Percentiles rank a stretch among this genome's conserved stretches.
These are phyloP conservation scores for Boechera divaricarpa DNA, from an alignment of 345 rosid genomes.

Conservation along the genomic window DNA sequence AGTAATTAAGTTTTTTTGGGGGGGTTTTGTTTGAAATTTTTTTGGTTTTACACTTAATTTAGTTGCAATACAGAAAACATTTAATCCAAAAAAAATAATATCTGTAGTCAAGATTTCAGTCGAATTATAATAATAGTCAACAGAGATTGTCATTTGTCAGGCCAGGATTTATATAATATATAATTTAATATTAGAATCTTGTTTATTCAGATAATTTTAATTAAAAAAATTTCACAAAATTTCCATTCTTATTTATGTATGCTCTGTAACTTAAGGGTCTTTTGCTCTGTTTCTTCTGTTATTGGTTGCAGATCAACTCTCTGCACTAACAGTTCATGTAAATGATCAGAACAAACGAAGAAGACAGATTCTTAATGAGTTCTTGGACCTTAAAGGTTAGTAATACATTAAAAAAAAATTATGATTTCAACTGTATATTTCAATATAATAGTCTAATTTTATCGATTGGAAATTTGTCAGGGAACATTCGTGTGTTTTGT, in stretches of 20 bases:
- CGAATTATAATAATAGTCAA: not conserved
- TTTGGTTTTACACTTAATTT: not conserved
- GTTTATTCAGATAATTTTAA: not conserved
- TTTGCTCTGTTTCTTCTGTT: conserved; percentile 21
- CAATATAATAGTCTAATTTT: not conserved
- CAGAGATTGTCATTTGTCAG: not conserved
- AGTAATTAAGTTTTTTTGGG: no score
- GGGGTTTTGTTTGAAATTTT: no score
- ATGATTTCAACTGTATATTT: not conserved
- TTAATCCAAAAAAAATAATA: not conserved
- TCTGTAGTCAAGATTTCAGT: conserved; percentile 17
- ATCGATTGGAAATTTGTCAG: conserved; percentile 38
- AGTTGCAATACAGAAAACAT: not conserved
- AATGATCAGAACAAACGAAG: conserved; percentile 62
- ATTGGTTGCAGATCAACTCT: conserved; percentile 58
- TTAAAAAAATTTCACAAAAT: not conserved
- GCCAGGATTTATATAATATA: not conserved
- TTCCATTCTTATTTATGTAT: not conserved
- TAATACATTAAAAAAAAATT: not conserved
- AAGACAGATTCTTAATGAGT: conserved; percentile 68
- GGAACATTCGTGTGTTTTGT: conserved; percentile 83
- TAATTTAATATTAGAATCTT: conserved; percentile 13
- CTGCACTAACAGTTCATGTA: conserved; percentile 45
- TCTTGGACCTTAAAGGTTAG: conserved; percentile 81
- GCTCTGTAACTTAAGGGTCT: not conserved